Percentiles rank a stretch among this genome's conserved stretches.
Evolutionary conservation across 495 filamentous ascomycete genomes (phyloP).

Genomic region (Collariella sp.): DNA sequence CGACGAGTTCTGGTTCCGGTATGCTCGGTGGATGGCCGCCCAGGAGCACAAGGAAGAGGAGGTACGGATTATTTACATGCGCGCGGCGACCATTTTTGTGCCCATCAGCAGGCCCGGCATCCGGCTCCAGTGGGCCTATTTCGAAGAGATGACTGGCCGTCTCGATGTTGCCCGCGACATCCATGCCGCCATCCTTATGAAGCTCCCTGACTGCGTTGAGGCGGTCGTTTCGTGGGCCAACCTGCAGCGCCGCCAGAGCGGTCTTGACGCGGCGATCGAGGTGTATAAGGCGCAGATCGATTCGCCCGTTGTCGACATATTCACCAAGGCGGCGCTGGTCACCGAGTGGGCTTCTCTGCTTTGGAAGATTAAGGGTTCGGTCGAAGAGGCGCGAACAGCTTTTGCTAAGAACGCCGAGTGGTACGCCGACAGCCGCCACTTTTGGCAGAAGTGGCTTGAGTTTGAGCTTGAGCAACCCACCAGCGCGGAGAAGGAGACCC

Average conservation of each 20-base stretch:
- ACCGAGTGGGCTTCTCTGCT: constrained; percentile 83
- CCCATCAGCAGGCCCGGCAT: constrained; percentile 75
- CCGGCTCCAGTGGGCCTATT: constrained; percentile 85
- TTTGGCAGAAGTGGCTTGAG: constrained; percentile 83
- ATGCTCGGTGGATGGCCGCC: constrained; percentile 91
- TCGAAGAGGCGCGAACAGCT: constrained; percentile 77
- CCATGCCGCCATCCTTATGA: constrained; percentile 64
- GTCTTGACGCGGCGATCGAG: constrained; percentile 78
- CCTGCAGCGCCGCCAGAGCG: constrained; percentile 71
- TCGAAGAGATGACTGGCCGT: constrained; percentile 76
- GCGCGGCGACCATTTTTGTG: constrained; percentile 73
- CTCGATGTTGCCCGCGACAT: constrained; percentile 74
- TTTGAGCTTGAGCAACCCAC: constrained; percentile 90
- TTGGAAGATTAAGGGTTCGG: constrained; percentile 82
- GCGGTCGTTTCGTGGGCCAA: constrained; percentile 86
- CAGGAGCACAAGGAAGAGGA: constrained; percentile 81
- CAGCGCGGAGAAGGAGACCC: constrained; percentile 50
- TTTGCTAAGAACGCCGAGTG: constrained; percentile 76
- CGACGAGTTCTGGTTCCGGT: constrained; percentile 96
- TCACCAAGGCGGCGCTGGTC: constrained; percentile 77
- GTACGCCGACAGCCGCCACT: constrained; percentile 79
- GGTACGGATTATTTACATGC: constrained; percentile 85
- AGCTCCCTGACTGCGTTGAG: constrained; percentile 67
- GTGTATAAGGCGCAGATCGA: constrained; percentile 77
- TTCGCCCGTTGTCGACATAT: constrained; percentile 58